Percentiles rank a stretch among this genome's conserved stretches.
Conservation (phyloP, 805 yeast genomes). For the Tetrapisispora fleetii region DNA sequence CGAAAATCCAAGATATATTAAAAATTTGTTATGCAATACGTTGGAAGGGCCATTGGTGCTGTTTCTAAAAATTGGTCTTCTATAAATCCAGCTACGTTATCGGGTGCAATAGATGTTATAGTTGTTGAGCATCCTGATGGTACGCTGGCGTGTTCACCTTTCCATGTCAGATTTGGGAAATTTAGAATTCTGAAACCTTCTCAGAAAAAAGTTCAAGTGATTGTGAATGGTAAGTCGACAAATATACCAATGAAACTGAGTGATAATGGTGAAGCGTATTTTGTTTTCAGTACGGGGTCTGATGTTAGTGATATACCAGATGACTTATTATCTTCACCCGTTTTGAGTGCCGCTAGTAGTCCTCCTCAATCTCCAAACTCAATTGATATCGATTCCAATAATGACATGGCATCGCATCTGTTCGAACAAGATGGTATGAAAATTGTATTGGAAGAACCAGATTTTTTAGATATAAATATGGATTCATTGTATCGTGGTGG, state of each 20-base stretch:
- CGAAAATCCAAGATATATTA: neutral
- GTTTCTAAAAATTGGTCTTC: conserved; percentile 97
- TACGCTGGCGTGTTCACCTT: conserved; percentile 80
- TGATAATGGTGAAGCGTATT: conserved; percentile 96
- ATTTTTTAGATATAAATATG: conserved; percentile 23
- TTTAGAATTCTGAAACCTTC: conserved; percentile 88
- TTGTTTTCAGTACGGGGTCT: conserved; percentile 79
- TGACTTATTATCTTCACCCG: conserved; percentile 79
- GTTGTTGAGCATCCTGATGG: conserved; percentile 84
- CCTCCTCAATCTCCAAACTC: conserved; percentile 36
- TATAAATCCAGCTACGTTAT: conserved; percentile 87
- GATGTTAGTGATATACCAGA: conserved; percentile 53
- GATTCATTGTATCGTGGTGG: neutral
- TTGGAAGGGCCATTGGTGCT: conserved; percentile 88
- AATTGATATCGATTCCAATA: conserved; percentile 7
- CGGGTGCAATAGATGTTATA: conserved; percentile 95
- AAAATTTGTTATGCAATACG: conserved; percentile 73
- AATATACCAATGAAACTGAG: conserved; percentile 92
- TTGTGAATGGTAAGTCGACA: conserved; percentile 72
- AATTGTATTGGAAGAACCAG: conserved; percentile 25
- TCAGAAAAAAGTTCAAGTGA: conserved; percentile 85
- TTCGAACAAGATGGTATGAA: conserved; percentile 2
- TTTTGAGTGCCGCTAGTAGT: conserved; percentile 55
- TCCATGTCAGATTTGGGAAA: conserved; percentile 93
- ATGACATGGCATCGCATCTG: conserved; percentile 3